Conservation (phyloP, 1,139 yeast species). For the Blastobotrys ciferrii region DNA sequence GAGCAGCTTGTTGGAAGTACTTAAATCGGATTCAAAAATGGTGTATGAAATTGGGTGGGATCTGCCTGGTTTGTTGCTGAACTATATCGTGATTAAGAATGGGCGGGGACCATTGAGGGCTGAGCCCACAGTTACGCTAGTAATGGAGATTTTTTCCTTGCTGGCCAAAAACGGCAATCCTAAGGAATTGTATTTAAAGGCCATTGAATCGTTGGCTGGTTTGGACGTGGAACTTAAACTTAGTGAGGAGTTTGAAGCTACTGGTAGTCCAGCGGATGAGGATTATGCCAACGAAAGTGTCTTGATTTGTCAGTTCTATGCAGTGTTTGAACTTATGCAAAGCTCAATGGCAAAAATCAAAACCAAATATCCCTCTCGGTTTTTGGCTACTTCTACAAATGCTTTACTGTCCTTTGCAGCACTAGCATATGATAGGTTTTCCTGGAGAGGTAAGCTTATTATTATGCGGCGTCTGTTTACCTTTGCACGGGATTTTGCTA, state of each 20-base stretch:
- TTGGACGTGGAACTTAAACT: slow-evolving; percentile 25
- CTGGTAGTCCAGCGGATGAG: not conserved
- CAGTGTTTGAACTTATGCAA: slow-evolving; percentile 58
- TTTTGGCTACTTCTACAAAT: slow-evolving; percentile 62
- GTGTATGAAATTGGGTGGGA: slow-evolving; percentile 85
- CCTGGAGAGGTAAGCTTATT: slow-evolving; percentile 42
- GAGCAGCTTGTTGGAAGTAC: slow-evolving; percentile 42
- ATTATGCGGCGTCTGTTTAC: slow-evolving; percentile 59
- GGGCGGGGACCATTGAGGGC: slow-evolving; percentile 19
- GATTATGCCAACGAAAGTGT: slow-evolving; percentile 34
- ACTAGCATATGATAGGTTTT: slow-evolving; percentile 38
- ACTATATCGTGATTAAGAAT: slow-evolving; percentile 31
- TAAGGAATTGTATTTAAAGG: slow-evolving; percentile 69
- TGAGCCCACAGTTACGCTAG: slow-evolving; percentile 28
- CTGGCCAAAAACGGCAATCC: slow-evolving; percentile 70
- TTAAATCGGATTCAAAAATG: slow-evolving; percentile 44
- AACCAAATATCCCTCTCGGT: slow-evolving; percentile 73
- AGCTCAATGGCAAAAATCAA: slow-evolving; percentile 53
- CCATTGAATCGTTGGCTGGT: slow-evolving; percentile 57
- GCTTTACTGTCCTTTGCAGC: slow-evolving; percentile 53
- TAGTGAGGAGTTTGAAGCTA: slow-evolving; percentile 4
- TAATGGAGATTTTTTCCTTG: slow-evolving; percentile 54
- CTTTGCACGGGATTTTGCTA: slow-evolving; percentile 61
- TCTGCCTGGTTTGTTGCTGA: slow-evolving; percentile 60
- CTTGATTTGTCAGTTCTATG: slow-evolving; percentile 59